Conservation (phyloP, 1,284 basidiomycete species). For the Exsudoporus floridanus region DNA sequence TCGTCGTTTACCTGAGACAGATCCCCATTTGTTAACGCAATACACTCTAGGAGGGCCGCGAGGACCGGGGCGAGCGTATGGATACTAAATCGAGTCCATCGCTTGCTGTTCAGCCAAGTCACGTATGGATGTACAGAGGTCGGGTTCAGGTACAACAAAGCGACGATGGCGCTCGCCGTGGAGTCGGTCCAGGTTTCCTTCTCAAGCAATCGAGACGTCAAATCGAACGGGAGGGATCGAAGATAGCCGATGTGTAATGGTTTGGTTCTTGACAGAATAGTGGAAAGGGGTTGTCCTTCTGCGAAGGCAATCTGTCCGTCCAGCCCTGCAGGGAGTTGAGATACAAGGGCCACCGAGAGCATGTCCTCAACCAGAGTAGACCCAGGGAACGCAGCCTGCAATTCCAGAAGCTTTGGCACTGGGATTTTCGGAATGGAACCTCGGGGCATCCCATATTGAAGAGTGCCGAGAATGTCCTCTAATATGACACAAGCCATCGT, state of each 20-base stretch:
- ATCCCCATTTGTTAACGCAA: slow-evolving; percentile 6
- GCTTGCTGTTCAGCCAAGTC: slow-evolving; percentile 34
- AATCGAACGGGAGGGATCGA: slow-evolving; percentile 21
- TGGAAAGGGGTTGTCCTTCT: slow-evolving; percentile 15
- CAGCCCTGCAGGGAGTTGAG: slow-evolving; percentile 44
- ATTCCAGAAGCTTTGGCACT: slow-evolving; percentile 35
- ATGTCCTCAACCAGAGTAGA: slow-evolving; percentile 46
- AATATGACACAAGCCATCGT: slow-evolving; percentile 32
- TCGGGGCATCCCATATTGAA: slow-evolving; percentile 14
- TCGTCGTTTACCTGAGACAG: slow-evolving; percentile 21
- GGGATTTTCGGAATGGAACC: slow-evolving; percentile 25
- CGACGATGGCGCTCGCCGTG: slow-evolving; percentile 41
- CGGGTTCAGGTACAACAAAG: slow-evolving; percentile 43
- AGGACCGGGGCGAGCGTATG: slow-evolving; percentile 16
- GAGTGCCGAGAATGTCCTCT: slow-evolving; percentile 30
- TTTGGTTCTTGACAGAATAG: slow-evolving; percentile 23
- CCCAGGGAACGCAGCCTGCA: slow-evolving; percentile 38
- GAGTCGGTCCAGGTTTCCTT: slow-evolving; percentile 42
- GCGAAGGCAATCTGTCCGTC: slow-evolving; percentile 34
- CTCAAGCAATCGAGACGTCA: slow-evolving; percentile 37
- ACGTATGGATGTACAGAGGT: slow-evolving; percentile 17
- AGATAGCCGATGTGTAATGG: slow-evolving; percentile 29
- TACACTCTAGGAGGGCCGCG: slow-evolving; percentile 29
- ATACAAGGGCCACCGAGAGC: slow-evolving; percentile 43
- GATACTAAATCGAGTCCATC: slow-evolving; percentile 13